A percentile compares a stretch with the other conserved stretches of the same genome.
Evolutionary conservation across 2,329 filamentous ascomycete species (phyloP).

Genomic region (Chrysosphaeria jannelii): DNA sequence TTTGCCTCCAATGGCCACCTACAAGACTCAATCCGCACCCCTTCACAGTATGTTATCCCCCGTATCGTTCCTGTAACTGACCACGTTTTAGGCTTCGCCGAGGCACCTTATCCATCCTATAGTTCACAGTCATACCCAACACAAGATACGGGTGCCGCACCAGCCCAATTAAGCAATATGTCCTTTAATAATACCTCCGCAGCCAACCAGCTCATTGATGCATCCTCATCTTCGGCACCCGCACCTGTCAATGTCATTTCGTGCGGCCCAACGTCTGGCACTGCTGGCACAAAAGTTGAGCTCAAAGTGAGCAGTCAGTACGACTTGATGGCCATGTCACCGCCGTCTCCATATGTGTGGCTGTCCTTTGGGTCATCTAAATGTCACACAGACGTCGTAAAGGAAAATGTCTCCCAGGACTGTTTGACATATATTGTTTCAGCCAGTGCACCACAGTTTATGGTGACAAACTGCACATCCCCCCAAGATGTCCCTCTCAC

Average conservation of each 20-base stretch:
- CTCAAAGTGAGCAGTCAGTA: slow-evolving; percentile 48
- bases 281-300: slow-evolving; percentile 36
- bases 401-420: slow-evolving; percentile 19
- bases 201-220: slow-evolving; percentile 13
- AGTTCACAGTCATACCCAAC: slow-evolving; percentile 15
- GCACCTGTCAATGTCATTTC: slow-evolving; percentile 19
- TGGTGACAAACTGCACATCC: slow-evolving; percentile 18
- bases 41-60: slow-evolving; percentile 41
- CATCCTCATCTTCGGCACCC: neutral
- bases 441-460: slow-evolving; percentile 34
- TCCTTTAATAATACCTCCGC: slow-evolving; percentile 29
- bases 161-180: slow-evolving; percentile 21
- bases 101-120: slow-evolving; percentile 22
- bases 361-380: slow-evolving; percentile 56
- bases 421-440: slow-evolving; percentile 33
- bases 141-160: slow-evolving; percentile 19
- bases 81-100: slow-evolving; percentile 12
- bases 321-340: slow-evolving; percentile 31
- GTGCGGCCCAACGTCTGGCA: slow-evolving; percentile 37
- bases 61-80: neutral
- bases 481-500: slow-evolving; percentile 21
- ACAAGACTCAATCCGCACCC: slow-evolving; percentile 47
- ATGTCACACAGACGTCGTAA: slow-evolving; percentile 34
- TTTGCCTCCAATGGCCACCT: slow-evolving; percentile 51
- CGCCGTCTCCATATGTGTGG: slow-evolving; percentile 23